These are phyloP conservation scores for Nemania abortiva DNA, from an alignment of 2,329 filamentous ascomycete species.

Conservation along the genomic window DNA sequence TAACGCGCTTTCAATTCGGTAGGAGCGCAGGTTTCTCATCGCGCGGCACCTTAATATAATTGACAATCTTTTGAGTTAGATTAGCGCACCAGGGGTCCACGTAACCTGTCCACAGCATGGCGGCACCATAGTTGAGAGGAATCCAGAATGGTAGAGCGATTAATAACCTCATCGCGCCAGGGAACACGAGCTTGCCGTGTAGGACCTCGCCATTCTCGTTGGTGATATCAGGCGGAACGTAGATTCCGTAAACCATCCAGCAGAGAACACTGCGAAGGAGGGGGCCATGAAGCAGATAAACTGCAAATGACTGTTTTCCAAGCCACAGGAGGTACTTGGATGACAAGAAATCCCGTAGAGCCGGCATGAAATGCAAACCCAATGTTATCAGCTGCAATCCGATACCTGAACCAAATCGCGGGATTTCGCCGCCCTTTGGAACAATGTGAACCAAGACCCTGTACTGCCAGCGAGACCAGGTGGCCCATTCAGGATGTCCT, in stretches of 20 bases:
- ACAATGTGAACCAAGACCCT: conserved; percentile 59
- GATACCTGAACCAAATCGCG: conserved; percentile 56
- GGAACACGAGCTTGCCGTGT: conserved; percentile 54
- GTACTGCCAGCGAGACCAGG: conserved; percentile 65
- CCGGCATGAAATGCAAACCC: conserved; percentile 51
- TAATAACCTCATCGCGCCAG: conserved; percentile 54
- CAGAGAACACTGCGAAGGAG: conserved; percentile 69
- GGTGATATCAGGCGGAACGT: conserved; percentile 52
- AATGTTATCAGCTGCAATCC: conserved; percentile 51
- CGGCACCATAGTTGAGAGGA: conserved; percentile 59
- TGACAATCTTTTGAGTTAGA: conserved; percentile 56
- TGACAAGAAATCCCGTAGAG: conserved; percentile 64
- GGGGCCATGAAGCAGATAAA: conserved; percentile 73
- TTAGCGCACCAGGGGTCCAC: conserved; percentile 65
- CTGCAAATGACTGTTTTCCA: conserved; percentile 72
- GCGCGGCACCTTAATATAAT: conserved; percentile 48
- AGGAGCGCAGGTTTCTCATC: conserved; percentile 52
- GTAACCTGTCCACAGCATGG: conserved; percentile 64
- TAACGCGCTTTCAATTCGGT: conserved; percentile 43
- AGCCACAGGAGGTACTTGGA: conserved; percentile 70
- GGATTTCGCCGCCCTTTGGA: conserved; percentile 60
- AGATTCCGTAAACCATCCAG: conserved; percentile 68
- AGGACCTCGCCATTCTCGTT: conserved; percentile 55
- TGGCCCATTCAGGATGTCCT: conserved; percentile 63
- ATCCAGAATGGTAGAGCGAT: conserved; percentile 60